Evolutionary conservation across 2,329 filamentous ascomycete species (phyloP).

Genomic region (Rhinocladiella mackenziei): DNA sequence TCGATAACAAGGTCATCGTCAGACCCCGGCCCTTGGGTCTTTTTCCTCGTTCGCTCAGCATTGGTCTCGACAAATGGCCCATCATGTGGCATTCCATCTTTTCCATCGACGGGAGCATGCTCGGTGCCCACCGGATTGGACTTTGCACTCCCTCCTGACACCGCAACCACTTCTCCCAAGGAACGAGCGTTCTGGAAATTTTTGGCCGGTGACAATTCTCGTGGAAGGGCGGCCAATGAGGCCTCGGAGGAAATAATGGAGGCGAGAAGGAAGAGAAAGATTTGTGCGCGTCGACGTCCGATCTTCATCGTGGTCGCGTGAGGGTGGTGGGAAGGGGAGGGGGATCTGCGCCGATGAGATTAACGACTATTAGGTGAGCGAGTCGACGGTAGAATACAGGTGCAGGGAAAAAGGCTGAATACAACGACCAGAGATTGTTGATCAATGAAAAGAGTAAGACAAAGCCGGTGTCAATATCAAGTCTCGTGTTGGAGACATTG

Average conservation of each 20-base stretch:
- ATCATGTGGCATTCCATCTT: constrained; percentile 87
- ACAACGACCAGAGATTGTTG: too few species aligned
- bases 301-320: constrained; percentile 35
- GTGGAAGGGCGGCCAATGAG: constrained; percentile 19
- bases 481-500: background rate
- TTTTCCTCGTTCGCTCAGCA: constrained; percentile 47
- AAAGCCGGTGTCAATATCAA: too few species aligned
- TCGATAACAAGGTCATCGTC: constrained; percentile 32
- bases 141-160: constrained; percentile 14
- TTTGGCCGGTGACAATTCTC: constrained; percentile 7
- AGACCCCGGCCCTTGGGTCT: constrained; percentile 22
- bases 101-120: constrained; percentile 84
- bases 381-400: background rate
- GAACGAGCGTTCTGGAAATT: constrained; percentile 7
- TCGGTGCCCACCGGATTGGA: constrained; percentile 56
- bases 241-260: constrained; percentile 31
- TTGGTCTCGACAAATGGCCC: constrained; percentile 64
- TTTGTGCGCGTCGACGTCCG: constrained; percentile 30
- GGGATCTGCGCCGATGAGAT: constrained; percentile 4
- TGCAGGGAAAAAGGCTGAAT: too few species aligned
- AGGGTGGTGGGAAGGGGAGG: constrained; percentile 1
- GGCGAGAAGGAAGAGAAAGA: constrained; percentile 37
- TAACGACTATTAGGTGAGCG: too few species aligned
- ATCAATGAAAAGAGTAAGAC: background rate
- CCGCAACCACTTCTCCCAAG: constrained; percentile 14